Evolutionary conservation across 257 asterid species (phyloP), one percentile per base, ranked within the genome.

Genomic region (Fraxinus cuspidata): DNA sequence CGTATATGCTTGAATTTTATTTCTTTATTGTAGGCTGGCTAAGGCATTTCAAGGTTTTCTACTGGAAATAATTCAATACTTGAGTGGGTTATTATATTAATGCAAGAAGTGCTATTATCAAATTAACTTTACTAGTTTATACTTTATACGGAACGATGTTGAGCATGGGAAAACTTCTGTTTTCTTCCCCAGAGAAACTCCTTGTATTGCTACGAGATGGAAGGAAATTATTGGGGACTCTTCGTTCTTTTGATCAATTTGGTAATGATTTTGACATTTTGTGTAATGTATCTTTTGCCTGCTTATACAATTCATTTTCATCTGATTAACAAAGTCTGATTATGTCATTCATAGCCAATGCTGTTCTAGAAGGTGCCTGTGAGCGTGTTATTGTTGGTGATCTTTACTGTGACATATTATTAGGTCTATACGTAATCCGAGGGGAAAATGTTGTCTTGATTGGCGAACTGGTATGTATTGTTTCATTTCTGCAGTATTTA

Each of bases 401-500:
- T 37, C 90, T 90, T 12, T 95, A 90, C 80, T 95, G 98, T 71
- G 99, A 95, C 83, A 87, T 95, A 71, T 96, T 94, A 38, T 87
- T 95, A 83, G 98, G 99, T 67, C 84, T 95, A 31, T 95, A 95
- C 64, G 92, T 95, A 38, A 95, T 95, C 70, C 96, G 99, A 51
- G 99, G 99, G 72, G 99, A 95, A 83, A 95, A 95, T 85, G 99
- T 95, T 73, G 99, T 95, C 81, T 87, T 95, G 80, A 95, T 95
- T 51, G 99, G 99, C 81, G 98, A 95, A 82, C 96, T 95, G 96
- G 99, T 95, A 91, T 73, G 82, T 65, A 38, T 15, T 79, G 58
- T 29, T 77, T 66, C 79, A 19, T 25, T 70, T 42, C 19, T 71
- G 21, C 42, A 35, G 38, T 70, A 56, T 44, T 42, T 72, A 6